These are phyloP conservation scores for Bathelium albidoporum DNA, from an alignment of 495 filamentous ascomycete genomes.

Conservation along the genomic window DNA sequence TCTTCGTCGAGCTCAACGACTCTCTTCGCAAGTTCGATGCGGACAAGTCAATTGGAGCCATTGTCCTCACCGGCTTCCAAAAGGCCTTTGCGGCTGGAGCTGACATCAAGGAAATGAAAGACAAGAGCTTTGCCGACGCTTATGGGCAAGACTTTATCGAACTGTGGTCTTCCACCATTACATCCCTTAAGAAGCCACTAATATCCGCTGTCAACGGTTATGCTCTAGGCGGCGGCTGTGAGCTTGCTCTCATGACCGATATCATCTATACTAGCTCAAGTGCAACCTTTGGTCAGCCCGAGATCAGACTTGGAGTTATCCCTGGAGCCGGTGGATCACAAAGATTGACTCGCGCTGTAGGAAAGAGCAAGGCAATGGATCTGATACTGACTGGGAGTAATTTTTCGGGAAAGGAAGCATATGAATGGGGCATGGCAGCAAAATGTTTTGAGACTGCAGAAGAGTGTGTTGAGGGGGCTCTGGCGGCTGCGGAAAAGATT, in stretches of 20 bases:
- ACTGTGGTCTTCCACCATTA: slow-evolving; percentile 76
- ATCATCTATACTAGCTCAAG: slow-evolving; percentile 76
- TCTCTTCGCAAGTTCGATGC: slow-evolving; percentile 64
- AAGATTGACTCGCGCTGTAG: slow-evolving; percentile 75
- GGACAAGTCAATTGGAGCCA: slow-evolving; percentile 57
- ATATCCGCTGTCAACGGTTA: slow-evolving; percentile 91
- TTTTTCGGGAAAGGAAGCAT: slow-evolving; percentile 73
- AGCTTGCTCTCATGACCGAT: slow-evolving; percentile 96
- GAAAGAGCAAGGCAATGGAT: slow-evolving; percentile 90
- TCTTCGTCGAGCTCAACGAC: slow-evolving; percentile 81
- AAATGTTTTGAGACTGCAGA: slow-evolving; percentile 71
- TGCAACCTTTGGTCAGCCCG: slow-evolving; percentile 89
- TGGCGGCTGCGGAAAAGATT: slow-evolving; percentile 81
- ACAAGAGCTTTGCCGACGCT: slow-evolving; percentile 73
- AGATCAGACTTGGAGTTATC: slow-evolving; percentile 87
- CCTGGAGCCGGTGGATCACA: slow-evolving; percentile 89
- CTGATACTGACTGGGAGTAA: slow-evolving; percentile 77
- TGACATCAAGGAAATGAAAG: slow-evolving; percentile 98
- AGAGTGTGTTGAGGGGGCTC: slow-evolving; percentile 63
- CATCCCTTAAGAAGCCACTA: slow-evolving; percentile 75
- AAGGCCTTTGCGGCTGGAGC: slow-evolving; percentile 94
- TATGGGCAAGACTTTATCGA: slow-evolving; percentile 88
- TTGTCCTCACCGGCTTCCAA: slow-evolving; percentile 77
- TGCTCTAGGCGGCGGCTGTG: slow-evolving; percentile 89
- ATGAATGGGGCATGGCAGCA: slow-evolving; percentile 81